Evolutionary conservation across 73 alveolate genomes (phyloP).

Genomic region (Effrenium voratum): DNA sequence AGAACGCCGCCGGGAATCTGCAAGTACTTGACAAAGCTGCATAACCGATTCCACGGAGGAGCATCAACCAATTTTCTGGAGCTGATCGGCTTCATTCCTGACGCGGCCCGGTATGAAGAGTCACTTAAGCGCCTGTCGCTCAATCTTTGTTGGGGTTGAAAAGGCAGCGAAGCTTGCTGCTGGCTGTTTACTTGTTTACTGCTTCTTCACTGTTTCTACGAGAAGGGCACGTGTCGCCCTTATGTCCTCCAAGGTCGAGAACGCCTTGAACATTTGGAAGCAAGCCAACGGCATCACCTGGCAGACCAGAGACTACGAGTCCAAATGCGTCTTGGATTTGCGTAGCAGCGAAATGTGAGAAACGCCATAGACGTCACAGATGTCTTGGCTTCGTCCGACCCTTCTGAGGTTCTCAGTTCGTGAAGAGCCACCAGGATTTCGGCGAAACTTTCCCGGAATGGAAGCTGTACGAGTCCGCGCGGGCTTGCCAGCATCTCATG

Average conservation of each 20-base stretch:
- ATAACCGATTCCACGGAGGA: conserved; percentile 14
- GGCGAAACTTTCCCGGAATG: conserved; percentile 18
- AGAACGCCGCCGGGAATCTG: background rate
- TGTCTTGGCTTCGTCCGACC: background rate
- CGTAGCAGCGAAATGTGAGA: background rate
- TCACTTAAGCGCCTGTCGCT: too few relatives aligned
- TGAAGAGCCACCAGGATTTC: background rate
- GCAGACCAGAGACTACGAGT: background rate
- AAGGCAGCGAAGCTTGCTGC: background rate
- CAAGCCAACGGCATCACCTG: background rate
- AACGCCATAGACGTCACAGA: background rate
- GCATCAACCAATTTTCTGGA: conserved; percentile 24
- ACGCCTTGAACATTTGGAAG: background rate
- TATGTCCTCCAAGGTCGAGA: background rate
- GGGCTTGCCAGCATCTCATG: background rate
- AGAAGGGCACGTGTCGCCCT: background rate
- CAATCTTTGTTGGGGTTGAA: background rate
- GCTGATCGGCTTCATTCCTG: background rate
- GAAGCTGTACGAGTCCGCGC: conserved; percentile 35
- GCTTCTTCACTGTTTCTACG: background rate
- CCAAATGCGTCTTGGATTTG: background rate
- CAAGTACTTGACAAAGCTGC: background rate
- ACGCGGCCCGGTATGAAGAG: background rate
- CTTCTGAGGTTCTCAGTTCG: background rate
- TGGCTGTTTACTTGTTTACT: background rate